Base-by-base conservation (phyloP, 2,329 filamentous ascomycete species). In the Monilinia fructicola region DNA sequence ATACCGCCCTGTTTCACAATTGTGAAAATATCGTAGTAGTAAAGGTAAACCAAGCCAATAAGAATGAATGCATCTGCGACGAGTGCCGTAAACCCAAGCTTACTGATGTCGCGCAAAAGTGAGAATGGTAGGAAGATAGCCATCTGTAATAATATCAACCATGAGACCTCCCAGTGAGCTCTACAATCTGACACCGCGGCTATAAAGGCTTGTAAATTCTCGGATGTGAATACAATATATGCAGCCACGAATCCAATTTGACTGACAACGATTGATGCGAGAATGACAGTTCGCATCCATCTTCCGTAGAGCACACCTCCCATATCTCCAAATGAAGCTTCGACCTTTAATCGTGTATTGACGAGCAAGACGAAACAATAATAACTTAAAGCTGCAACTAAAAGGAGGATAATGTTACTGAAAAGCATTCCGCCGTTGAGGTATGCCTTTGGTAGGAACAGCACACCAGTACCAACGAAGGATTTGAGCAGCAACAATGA, bases 391-490 rank as follows among this genome's bases (percentile, higher is more conserved):
- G 85, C 81, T 9, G 95, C 93, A 21, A 99, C 92, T 50, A 84
- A 85, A 28, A 99, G 82, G n/a, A 99, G 85, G 21, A 99, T 90
- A 62, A 96, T 71, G 76, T 96, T 97, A 74, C 93, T 97, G 79
- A 99, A 99, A 21, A 97, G 81, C 93, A 99, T 98, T 67, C 95
- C 95, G 64, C 95, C 95, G 74, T 97, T 99, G 70, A 97, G 85
- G 76, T 95, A 99, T 5, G 95, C 94, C 58, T 93, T 88, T 0
- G 94, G 94, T 44, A 98, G 81, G 80, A 98, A 98, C 21, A 98
- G 82, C 11, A 98, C 94, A 66, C 94, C 94, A 0, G 95, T 99
- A 26, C 96, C 95, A 58, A 99, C 95, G 76, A 99, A 99, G 0
- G 94, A 98, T 81, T 99, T 99, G 71, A 99, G 87, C 53, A 99